Conservation (phyloP, 2,329 filamentous ascomycete genomes). For the Epichloe glyceriae region DNA sequence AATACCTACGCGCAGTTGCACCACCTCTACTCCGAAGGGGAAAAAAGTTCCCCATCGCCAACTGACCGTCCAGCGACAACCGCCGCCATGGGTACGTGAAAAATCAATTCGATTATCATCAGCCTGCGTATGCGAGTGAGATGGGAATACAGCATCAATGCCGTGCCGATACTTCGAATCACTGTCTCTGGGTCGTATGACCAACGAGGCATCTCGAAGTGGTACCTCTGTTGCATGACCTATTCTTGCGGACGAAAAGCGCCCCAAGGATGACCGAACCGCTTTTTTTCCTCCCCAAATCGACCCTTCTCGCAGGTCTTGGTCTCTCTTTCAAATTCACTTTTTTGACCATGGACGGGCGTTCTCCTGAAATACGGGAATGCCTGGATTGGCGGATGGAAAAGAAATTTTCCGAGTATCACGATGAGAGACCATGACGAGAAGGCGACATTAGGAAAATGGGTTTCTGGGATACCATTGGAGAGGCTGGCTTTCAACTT, state of each 20-base stretch:
- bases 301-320: not conserved
- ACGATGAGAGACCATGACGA: not conserved
- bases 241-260: constrained; percentile 7
- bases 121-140: constrained; percentile 40
- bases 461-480: not conserved
- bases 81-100: constrained; percentile 52
- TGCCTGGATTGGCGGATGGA: not conserved
- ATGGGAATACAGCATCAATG: constrained; percentile 4
- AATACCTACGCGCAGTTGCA: constrained; percentile 11
- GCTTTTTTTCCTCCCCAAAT: not conserved
- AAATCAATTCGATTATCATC: constrained; percentile 19
- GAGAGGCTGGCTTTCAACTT: constrained; percentile 17
- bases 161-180: not conserved
- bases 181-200: not conserved
- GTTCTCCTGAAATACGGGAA: constrained; percentile 10
- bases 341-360: constrained; percentile 7
- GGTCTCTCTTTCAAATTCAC: not conserved
- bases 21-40: constrained; percentile 22
- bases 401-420: not conserved
- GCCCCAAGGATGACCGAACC: constrained; percentile 3
- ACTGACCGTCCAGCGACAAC: constrained; percentile 27
- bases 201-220: constrained; percentile 10
- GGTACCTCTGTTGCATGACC: constrained; percentile 6
- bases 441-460: not conserved
- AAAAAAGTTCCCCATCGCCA: constrained; percentile 21